Evolutionary conservation across 2,329 filamentous ascomycete species (phyloP).

Genomic region (Cordyceps javanica): DNA sequence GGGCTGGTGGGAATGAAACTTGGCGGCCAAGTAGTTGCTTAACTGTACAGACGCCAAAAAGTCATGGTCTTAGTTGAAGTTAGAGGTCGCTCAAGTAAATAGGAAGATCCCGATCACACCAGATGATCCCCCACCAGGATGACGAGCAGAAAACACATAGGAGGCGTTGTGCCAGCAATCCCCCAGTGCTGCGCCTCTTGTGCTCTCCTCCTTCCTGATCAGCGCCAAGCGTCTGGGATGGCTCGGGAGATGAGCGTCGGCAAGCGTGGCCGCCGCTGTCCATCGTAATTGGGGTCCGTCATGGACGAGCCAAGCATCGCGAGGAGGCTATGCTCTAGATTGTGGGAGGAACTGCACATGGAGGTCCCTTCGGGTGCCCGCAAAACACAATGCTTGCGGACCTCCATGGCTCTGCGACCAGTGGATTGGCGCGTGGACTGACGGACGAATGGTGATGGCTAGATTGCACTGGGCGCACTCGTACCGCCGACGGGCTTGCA

Average conservation of each 20-base stretch:
- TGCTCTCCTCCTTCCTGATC: constrained; percentile 3
- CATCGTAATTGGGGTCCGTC: background rate
- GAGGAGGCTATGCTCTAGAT: background rate
- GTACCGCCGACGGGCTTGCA: constrained; percentile 1
- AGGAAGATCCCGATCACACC: constrained; percentile 8
- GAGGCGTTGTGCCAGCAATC: background rate
- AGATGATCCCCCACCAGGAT: constrained; percentile 1
- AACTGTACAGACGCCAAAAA: background rate
- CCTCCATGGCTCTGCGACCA: background rate
- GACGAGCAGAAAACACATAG: background rate
- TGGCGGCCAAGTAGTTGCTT: background rate
- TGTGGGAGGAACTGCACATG: background rate
- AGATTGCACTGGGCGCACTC: background rate
- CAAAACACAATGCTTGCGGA: background rate
- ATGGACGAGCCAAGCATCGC: background rate
- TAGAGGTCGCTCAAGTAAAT: background rate
- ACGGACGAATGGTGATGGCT: background rate
- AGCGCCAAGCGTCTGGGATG: background rate
- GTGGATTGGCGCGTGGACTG: background rate
- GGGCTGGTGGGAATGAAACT: background rate
- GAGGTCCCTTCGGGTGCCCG: background rate
- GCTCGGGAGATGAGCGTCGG: constrained; percentile 6
- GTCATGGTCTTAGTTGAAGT: background rate
- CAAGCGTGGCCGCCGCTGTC: constrained; percentile 2
- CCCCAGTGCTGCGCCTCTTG: background rate